phyloP scores from a whole-genome alignment of 257 asterid genomes.

The Solanum ossicruentum region DNA sequence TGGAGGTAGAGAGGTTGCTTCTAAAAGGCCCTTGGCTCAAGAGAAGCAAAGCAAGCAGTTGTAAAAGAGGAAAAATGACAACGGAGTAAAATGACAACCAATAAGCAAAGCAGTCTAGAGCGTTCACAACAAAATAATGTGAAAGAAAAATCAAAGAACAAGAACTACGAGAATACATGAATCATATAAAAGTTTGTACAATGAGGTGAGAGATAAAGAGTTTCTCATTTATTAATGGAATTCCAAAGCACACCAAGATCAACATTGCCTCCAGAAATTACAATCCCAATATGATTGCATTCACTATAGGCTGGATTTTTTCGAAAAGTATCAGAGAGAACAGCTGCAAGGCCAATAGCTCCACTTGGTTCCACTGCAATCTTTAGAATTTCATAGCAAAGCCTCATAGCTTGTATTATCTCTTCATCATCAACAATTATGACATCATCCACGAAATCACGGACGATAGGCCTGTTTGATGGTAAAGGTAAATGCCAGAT shows the following conservation, averaged over 20 bases:
- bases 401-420: constrained; percentile 62
- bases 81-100: not conserved
- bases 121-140: not conserved
- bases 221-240: constrained; percentile 20
- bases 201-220: not conserved
- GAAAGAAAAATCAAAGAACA: not conserved
- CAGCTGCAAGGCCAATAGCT: constrained; percentile 92
- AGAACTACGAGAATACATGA: not conserved
- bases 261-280: constrained; percentile 89
- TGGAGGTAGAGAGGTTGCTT: not conserved
- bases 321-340: constrained; percentile 48
- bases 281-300: constrained; percentile 48
- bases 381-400: constrained; percentile 72
- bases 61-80: not conserved
- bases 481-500: not conserved
- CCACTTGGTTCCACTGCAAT: constrained; percentile 92
- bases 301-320: constrained; percentile 36
- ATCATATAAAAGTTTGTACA: not conserved
- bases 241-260: constrained; percentile 83
- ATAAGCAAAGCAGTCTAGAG: not conserved
- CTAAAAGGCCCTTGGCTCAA: not conserved
- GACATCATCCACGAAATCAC: constrained; percentile 78
- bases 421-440: constrained; percentile 66
- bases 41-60: not conserved
- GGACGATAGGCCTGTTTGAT: constrained; percentile 69